Percentiles rank a stretch among this genome's conserved stretches.
Conservation (phyloP, 805 yeast genomes). For the Candida taoyuanica region DNA sequence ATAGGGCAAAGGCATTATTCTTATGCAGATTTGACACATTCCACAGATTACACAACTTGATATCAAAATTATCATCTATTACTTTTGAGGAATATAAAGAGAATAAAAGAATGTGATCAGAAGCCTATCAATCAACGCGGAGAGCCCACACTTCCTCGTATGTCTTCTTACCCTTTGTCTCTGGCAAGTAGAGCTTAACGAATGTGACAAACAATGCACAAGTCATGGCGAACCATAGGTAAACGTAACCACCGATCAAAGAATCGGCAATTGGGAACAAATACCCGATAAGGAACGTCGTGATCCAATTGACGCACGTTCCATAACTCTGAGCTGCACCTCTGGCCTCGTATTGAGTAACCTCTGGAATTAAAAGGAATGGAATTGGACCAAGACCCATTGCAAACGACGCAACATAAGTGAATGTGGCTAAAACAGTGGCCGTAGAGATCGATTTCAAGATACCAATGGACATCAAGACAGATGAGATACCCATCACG, state of each 20-base stretch:
- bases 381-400: conserved; percentile 96
- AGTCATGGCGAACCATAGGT: conserved; percentile 60
- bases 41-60: no score
- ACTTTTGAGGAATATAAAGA: no score
- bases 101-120: neutral
- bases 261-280: conserved; percentile 70
- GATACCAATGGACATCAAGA: conserved; percentile 65
- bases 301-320: conserved; percentile 84
- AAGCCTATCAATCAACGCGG: conserved; percentile 18
- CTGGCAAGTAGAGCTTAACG: conserved; percentile 54
- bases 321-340: conserved; percentile 93
- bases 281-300: conserved; percentile 79
- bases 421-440: conserved; percentile 60
- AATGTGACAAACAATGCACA: conserved; percentile 48
- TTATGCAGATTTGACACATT: neutral
- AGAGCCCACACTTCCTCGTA: conserved; percentile 67
- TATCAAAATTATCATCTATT: no score
- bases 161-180: conserved; percentile 61
- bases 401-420: conserved; percentile 82
- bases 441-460: conserved; percentile 39
- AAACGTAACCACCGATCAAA: conserved; percentile 72
- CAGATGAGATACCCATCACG: conserved; percentile 63
- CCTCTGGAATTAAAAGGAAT: conserved; percentile 79
- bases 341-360: conserved; percentile 75
- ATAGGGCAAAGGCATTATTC: neutral